These are phyloP conservation scores for Cystobasidiaceae sp. DNA, from an alignment of 1,284 basidiomycete genomes.

Conservation along the genomic window DNA sequence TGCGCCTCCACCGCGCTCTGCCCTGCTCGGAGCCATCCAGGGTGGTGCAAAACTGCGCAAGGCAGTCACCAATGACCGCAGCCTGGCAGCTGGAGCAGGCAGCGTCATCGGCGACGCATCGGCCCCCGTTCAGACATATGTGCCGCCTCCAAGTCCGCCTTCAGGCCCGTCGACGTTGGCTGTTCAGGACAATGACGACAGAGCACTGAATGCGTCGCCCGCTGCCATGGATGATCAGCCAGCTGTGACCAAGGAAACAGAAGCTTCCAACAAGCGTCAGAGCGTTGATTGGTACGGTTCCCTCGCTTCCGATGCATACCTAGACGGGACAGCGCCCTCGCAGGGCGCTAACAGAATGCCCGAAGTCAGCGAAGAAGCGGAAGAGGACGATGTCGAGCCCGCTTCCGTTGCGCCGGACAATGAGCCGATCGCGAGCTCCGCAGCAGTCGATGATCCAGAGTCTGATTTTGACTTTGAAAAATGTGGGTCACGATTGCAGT, in stretches of 20 bases:
- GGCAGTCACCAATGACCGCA: conserved; percentile 77
- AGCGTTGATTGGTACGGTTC: conserved; percentile 88
- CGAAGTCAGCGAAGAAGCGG: conserved; percentile 58
- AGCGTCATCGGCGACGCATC: conserved; percentile 68
- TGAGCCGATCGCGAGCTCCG: too few species aligned
- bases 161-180: too few species aligned
- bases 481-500: background rate
- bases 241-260: background rate
- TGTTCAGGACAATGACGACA: too few species aligned
- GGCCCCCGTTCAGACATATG: conserved; percentile 68
- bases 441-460: too few species aligned
- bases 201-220: too few species aligned
- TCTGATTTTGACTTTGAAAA: too few species aligned
- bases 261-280: conserved; percentile 56
- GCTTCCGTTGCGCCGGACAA: conserved; percentile 59
- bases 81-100: conserved; percentile 62
- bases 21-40: conserved; percentile 75
- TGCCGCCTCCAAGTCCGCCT: too few species aligned
- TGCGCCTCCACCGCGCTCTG: conserved; percentile 57
- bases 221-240: too few species aligned
- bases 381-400: conserved; percentile 49
- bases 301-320: conserved; percentile 65
- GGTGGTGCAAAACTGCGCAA: conserved; percentile 70
- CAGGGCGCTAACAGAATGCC: conserved; percentile 47
- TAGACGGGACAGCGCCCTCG: background rate